Percentiles rank a stretch among this genome's conserved stretches.
These are phyloP conservation scores for sweet orange (Citrus sinensis) DNA, from an alignment of 345 rosid genomes.

Conservation along the genomic window DVS_A1.0 CM039165.1:35925501-35926000, in stretches of 20 bases:
- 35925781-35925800: background rate
- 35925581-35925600: conserved; percentile 97
- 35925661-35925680: conserved; percentile 13
- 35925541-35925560: conserved; percentile 92
- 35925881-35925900: conserved; percentile 95
- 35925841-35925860: conserved; percentile 48
- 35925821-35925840: conserved; percentile 1
- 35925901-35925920: conserved; percentile 71
- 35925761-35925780: background rate
- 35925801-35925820: background rate
- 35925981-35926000: conserved; percentile 78
- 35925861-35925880: conserved; percentile 96
- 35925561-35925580: conserved; percentile 97
- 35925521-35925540: conserved; percentile 56
- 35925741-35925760: background rate
- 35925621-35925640: conserved; percentile 96
- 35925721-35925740: background rate
- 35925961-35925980: conserved; percentile 84
- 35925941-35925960: conserved; percentile 70
- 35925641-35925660: conserved; percentile 17
- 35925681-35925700: background rate
- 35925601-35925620: conserved; percentile 95
- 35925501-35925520: conserved; percentile 95
- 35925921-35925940: conserved; percentile 63
- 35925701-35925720: conserved; percentile 1